Evolutionary conservation across 2,329 filamentous ascomycete genomes (phyloP).

Genomic region (Coniella lustricola): DNA sequence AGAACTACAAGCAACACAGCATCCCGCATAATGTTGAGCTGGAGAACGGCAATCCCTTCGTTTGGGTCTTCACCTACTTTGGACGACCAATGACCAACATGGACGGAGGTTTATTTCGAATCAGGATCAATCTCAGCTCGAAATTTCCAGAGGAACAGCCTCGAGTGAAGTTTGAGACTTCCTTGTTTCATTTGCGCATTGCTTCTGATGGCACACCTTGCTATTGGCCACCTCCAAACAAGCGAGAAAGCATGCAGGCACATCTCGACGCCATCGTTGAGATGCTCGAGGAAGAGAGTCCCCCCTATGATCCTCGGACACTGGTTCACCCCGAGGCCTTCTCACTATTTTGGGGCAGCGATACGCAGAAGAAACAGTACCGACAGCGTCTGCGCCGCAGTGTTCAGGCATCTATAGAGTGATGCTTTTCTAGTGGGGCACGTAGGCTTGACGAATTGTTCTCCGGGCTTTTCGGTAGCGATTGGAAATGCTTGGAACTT

Average conservation of each 20-base stretch:
- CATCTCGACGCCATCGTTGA: conserved; percentile 81
- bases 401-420: conserved; percentile 63
- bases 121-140: conserved; percentile 73
- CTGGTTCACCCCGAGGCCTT: conserved; percentile 81
- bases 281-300: conserved; percentile 78
- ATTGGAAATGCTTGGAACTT: too few species aligned
- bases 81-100: conserved; percentile 88
- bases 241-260: conserved; percentile 67
- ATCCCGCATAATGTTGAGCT: conserved; percentile 70
- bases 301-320: conserved; percentile 83
- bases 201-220: conserved; percentile 74
- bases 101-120: conserved; percentile 81
- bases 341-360: conserved; percentile 76
- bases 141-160: conserved; percentile 85
- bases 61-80: conserved; percentile 85
- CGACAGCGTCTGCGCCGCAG: conserved; percentile 73
- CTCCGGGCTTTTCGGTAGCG: too few species aligned
- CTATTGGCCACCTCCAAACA: conserved; percentile 59
- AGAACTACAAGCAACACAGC: conserved; percentile 64
- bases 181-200: conserved; percentile 83
- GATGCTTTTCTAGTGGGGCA: conserved; percentile 17
- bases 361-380: conserved; percentile 76
- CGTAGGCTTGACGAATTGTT: too few species aligned
- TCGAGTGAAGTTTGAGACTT: conserved; percentile 70
- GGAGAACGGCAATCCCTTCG: conserved; percentile 76